Evolutionary conservation across 306 rosid species (phyloP), one percentile per base, ranked within the genome.

Genomic region (Acacia acuminata): DNA sequence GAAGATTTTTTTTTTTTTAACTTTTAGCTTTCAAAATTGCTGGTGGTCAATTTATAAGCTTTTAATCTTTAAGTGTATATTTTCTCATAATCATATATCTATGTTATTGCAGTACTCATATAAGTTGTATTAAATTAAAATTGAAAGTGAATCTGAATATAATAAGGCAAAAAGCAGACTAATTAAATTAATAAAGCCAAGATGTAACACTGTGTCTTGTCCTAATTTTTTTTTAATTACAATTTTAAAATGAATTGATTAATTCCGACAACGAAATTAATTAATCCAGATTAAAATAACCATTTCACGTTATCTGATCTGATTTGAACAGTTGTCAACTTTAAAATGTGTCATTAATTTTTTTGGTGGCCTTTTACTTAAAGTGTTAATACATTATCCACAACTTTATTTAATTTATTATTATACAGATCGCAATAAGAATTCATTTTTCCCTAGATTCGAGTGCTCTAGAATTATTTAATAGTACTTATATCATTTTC

Each of bases 161-260:
- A 72, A 65, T 43, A 71, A 79, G 38, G 70, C 27, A 60, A 27
- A 60, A 38, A 58, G 25, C 77, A 60, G 79, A 65, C 67, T 55
- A 55, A 53, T 20, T 45, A 61, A 48, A n/a, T n/a, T 64, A 61
- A 61, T 19, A 42, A 80, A 77, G 61, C 73, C 71, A 73, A 40
- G 55, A 17, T 50, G 71, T 67, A 34, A 56, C 42, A 63, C 11
- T 47, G 67, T 66, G 42, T 66, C 56, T 66, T 11, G 13, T 10
- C 30, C 9, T 73, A 73, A 16, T 22, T 63, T 64, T n/a, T 27
- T 27, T 10, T 0, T 4, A 1, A 12, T 0, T n/a, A 32, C 75
- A 71, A 71, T 68, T 76, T 80, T 83, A 67, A 67, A 77, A 77
- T 78, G 58, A 44, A 64, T 15, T 63, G 9, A 63, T 63, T 64